Evolutionary conservation across 2,329 filamentous ascomycete genomes (phyloP).

Genomic region (Botrytis pseudocinerea): DNA sequence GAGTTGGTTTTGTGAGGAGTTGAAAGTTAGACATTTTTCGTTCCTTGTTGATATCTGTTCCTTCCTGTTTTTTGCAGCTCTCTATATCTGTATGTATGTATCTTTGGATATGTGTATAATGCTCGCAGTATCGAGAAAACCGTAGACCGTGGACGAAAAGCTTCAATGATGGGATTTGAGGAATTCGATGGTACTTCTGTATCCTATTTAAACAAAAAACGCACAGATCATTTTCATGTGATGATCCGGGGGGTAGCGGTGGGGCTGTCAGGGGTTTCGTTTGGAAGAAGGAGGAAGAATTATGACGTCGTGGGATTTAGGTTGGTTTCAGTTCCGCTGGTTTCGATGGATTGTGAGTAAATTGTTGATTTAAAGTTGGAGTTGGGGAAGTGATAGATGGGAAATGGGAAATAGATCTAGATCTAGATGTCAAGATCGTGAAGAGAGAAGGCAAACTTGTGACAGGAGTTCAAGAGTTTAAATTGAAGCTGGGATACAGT

Average conservation of each 20-base stretch:
- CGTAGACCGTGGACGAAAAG: neutral
- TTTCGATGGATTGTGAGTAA: neutral
- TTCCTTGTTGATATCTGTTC: too few species aligned
- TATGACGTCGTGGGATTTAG: neutral
- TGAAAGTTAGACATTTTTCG: neutral
- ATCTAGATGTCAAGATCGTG: neutral
- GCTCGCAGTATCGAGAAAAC: neutral
- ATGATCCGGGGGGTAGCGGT: neutral
- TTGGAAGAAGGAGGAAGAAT: neutral
- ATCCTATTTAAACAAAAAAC: neutral
- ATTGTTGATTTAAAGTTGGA: neutral
- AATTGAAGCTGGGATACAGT: neutral
- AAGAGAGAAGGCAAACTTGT: neutral
- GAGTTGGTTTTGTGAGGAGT: constrained; percentile 28
- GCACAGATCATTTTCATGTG: constrained; percentile 10
- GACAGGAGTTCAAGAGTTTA: neutral
- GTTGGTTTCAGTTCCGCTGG: neutral
- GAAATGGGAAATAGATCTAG: neutral
- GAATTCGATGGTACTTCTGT: neutral
- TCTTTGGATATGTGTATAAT: neutral
- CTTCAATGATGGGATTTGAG: neutral
- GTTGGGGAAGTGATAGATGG: neutral
- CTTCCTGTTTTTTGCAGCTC: neutral
- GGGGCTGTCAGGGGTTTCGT: neutral
- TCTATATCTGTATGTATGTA: neutral